Evolutionary conservation across 805 yeast species (phyloP).

Genomic region (Candida namnaoensis): DNA sequence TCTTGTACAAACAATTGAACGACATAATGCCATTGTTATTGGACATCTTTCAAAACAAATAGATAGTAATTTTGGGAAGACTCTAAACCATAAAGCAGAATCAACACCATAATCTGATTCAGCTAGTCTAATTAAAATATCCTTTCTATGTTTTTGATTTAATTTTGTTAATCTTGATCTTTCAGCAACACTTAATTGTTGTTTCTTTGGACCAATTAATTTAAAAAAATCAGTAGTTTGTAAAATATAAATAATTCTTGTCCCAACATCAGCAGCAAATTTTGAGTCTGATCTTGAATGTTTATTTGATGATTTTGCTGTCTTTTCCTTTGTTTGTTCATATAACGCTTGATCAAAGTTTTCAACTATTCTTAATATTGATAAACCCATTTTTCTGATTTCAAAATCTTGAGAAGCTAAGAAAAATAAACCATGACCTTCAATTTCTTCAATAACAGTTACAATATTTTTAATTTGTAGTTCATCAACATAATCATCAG

Average conservation of each 20-base stretch:
- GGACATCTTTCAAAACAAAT: constrained; percentile 78
- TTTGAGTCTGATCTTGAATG: constrained; percentile 53
- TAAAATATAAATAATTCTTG: constrained; percentile 67
- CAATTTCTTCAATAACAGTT: constrained; percentile 88
- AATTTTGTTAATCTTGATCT: constrained; percentile 60
- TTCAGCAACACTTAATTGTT: constrained; percentile 63
- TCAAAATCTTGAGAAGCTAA: constrained; percentile 79
- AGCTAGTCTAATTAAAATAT: constrained; percentile 67
- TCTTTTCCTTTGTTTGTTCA: constrained; percentile 28
- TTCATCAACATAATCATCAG: constrained; percentile 39
- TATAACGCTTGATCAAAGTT: constrained; percentile 80
- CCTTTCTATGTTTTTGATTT: constrained; percentile 45
- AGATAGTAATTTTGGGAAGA: constrained; percentile 68
- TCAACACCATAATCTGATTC: constrained; percentile 94
- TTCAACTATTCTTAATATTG: constrained; percentile 70
- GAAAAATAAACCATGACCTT: constrained; percentile 90
- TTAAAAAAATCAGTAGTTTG: constrained; percentile 63
- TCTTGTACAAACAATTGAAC: constrained; percentile 84
- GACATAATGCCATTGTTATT: constrained; percentile 85
- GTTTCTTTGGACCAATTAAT: constrained; percentile 42
- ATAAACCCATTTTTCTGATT: constrained; percentile 66
- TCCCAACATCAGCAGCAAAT: constrained; percentile 72
- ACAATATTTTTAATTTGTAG: constrained; percentile 71
- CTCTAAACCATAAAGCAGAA: constrained; percentile 91
- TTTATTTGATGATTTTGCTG: background rate